Evolutionary conservation across 2,329 filamentous ascomycete species (phyloP), one percentile per base, ranked within the genome.

Genomic region (Apiospora saccharicola): DNA sequence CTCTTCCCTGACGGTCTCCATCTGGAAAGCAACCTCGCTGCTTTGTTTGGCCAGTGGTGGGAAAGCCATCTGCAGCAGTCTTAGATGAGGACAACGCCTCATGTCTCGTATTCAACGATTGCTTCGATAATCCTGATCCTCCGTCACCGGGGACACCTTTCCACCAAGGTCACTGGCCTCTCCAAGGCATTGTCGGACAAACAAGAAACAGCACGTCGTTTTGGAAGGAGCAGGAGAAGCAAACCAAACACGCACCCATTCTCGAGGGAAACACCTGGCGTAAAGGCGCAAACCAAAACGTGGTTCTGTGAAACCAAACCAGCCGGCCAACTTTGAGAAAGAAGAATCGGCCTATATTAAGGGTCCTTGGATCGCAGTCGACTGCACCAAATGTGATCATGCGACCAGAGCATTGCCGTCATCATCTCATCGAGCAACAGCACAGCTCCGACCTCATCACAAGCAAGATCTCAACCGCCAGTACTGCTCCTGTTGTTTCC

Each of bases 21-120:
- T 22, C 53, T 61, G 16, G 53, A 34, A 26, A 57, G 34, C 26
- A 19, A 30, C 57, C 8, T 10, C 8, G 10, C 8, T 19, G 19
- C 7, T 22, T 22, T 64, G 30, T 19, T 34, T 1, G 19, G 13
- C 37, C 37, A 41, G 37, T 64, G 12, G 19, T 61, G 53, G 30
- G 41, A 41, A 64, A 64, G 57, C 57, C 57, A 64, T 64, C 57
- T 64, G 57, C 34, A 64, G 34, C 30, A 64, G 12, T 34, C 30
- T 61, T n/a, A 10, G 34, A 61, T 22, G 10, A 37, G 53, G 30
- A 22, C 7, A 19, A 61, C 53, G 53, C 53, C 53, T 61, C 53
- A 61, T 61, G 53, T 64, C 57, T 64, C 34, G 30, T 64, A 4
- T 64, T 41, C 57, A 41, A 41, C 57, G 19, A n/a, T 64, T 41